phyloP scores from a whole-genome alignment of 2,329 filamentous ascomycete species.

The Penicillium verrucosum region DNA sequence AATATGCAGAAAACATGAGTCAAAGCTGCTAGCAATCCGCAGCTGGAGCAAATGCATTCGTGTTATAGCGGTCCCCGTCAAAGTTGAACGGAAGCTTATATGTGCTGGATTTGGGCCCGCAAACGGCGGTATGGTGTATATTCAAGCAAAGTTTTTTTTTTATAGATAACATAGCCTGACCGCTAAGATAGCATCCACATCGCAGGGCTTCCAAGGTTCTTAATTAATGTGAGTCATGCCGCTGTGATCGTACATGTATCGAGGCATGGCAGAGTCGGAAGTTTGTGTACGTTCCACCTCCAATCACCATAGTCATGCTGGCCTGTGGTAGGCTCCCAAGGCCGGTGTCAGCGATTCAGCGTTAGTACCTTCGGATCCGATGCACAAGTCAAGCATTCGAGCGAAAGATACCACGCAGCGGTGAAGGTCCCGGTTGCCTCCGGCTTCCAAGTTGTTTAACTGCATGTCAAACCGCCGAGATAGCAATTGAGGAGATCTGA shows the following conservation, averaged over 20 bases:
- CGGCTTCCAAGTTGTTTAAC: constrained; percentile 4
- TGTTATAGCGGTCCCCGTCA: background rate
- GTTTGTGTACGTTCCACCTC: background rate
- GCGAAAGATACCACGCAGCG: constrained; percentile 9
- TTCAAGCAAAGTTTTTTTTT: background rate
- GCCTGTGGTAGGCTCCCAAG: background rate
- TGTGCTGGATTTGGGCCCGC: background rate
- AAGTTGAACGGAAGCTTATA: background rate
- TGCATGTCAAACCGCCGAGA: constrained; percentile 3
- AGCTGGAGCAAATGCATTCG: constrained; percentile 1
- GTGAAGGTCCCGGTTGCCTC: constrained; percentile 14
- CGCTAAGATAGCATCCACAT: background rate
- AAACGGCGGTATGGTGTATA: constrained; percentile 8
- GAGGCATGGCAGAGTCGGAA: constrained; percentile 9
- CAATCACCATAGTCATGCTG: background rate
- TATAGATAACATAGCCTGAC: background rate
- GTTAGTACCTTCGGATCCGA: constrained; percentile 1
- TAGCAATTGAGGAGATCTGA: background rate
- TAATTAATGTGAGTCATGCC: constrained; percentile 7
- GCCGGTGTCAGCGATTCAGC: background rate
- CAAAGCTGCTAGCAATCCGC: background rate
- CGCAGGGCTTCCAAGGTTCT: background rate
- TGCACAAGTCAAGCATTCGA: constrained; percentile 6
- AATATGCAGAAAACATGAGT: constrained; percentile 7
- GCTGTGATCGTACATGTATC: constrained; percentile 2